Evolutionary conservation across 768 basidiomycete genomes (phyloP).

Genomic region (Cystofilobasidium macerans): DNA sequence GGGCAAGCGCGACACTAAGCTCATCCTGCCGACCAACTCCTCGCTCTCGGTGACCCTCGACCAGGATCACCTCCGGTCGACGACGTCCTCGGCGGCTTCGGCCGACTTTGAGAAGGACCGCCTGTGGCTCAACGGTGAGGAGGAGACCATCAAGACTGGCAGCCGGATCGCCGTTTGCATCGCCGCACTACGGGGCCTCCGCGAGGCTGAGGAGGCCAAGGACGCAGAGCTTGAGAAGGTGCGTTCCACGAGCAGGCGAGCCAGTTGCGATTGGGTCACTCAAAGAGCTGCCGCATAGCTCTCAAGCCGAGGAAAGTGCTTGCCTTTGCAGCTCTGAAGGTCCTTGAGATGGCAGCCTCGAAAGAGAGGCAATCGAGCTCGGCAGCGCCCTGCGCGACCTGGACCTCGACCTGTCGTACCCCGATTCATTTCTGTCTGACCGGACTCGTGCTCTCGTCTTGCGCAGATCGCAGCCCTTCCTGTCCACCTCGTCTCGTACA

Average conservation of each 20-base stretch:
- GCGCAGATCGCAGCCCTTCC: conserved; percentile 55
- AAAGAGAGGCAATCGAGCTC: too few relatives aligned
- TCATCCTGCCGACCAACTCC: conserved; percentile 94
- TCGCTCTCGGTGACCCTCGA: conserved; percentile 95
- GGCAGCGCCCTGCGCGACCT: too few relatives aligned
- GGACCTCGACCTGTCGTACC: too few relatives aligned
- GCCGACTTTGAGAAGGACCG: conserved; percentile 59
- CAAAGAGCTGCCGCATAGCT: too few relatives aligned
- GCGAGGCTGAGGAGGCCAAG: conserved; percentile 57
- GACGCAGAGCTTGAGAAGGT: conserved; percentile 27
- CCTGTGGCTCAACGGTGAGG: conserved; percentile 88
- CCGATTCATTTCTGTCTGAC: too few relatives aligned
- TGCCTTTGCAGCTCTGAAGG: too few relatives aligned
- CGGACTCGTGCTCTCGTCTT: too few relatives aligned
- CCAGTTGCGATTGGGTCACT: too few relatives aligned
- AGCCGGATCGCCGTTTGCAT: conserved; percentile 78
- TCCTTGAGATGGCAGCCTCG: too few relatives aligned
- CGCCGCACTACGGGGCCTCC: conserved; percentile 65
- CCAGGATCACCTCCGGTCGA: conserved; percentile 88
- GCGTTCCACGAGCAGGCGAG: neutral
- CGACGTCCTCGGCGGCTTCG: conserved; percentile 82
- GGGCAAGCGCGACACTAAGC: conserved; percentile 92
- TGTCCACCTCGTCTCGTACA: conserved; percentile 84
- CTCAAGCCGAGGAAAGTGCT: too few relatives aligned
- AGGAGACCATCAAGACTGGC: conserved; percentile 73